Base-by-base conservation (phyloP, 768 basidiomycete species). In the Clavulina sp. region DNA sequence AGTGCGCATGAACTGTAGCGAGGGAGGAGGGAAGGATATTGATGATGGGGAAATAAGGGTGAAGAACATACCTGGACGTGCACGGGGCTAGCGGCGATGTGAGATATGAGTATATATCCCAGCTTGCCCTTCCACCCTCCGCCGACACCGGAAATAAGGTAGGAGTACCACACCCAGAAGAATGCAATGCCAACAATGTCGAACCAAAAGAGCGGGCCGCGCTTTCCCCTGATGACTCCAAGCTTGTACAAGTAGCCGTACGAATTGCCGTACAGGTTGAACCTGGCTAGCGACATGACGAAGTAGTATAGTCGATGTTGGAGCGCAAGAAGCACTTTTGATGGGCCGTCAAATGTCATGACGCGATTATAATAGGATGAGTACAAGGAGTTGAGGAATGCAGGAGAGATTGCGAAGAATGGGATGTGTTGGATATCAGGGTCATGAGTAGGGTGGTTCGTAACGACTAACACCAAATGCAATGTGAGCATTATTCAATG, bases 361-460 rank as follows among this genome's bases (percentile, higher is more conserved):
- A 80, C 73, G 34, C 87, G 80, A 59, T 86, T 83, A 73, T 97
- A 92, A 64, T 95, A 99, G 0, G 92, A 87, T 2, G 89, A 93
- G 75, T 84, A 95, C 2, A 96, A 65, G 16, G 79, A 81, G 38
- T 74, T 71, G 64, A 95, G 79, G 69, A 96, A 99, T 16, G 72
- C 73, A 6, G 87, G 80, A 2, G 88, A 81, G 60, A 93, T 86
- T 52, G 92, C 93, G 59, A 99, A 78, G 71, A 99, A 95, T 13
- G 95, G 95, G 18, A 97, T 68, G 57, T 73, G 71, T 50, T 70
- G 69, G 51, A 71, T 72, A 53, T 73, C 70, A 9, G 71, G 71
- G 56, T 71, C 91, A 80, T 99, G 95, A 43, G 91, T 81, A 4
- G 89, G 91, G 57, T 96, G 88, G 61, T 97, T 96, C n/a, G 93